Base-by-base conservation (phyloP, 2,329 filamentous ascomycete species). In the Leptographium procerum region DNA sequence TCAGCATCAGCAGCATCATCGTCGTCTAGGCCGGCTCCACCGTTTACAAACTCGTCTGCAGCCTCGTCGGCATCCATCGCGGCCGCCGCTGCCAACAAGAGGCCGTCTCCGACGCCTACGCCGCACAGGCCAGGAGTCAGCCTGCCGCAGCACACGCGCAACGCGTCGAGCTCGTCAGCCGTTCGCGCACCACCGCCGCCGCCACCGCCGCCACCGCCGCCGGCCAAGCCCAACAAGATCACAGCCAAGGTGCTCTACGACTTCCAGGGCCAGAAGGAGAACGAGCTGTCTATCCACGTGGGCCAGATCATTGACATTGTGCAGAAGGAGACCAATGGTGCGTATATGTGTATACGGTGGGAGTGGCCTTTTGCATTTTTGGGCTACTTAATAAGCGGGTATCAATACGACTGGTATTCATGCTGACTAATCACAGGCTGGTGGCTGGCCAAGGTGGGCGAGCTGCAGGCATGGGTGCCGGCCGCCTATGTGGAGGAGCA, bases 301-400 rank as follows among this genome's bases (percentile, higher is more conserved):
- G 91, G 88, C 55, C 88, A 97, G 62, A 72, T 96, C 54, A 82
- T 99, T 57, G 84, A 95, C 70, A 85, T 99, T 68, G 82, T 95
- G n/a, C 87, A 94, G 68, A 96, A 96, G 73, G 92, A 96, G 73
- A 86, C 82, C 70, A 97, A 97, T 69, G 94, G 92, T 96, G 54
- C n/a, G 47, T 53, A 16, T 14, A n/a, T n/a, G n/a, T n/a, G n/a
- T n/a, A n/a, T n/a, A n/a, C n/a, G n/a, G n/a, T n/a, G n/a, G n/a
- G n/a, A n/a, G n/a, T n/a, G n/a, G n/a, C 16, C 19, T 52, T 28
- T 1, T 28, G 4, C 33, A 4, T 52, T 52, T 26, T n/a, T 14
- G 16, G 14, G 29, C 43, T 29, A 24, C 13, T 47, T n/a, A 57
- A n/a, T 11, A 14, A 6, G 28, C 70, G 79, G 64, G 57, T n/a